Evolutionary conservation across 192 early-diverging fungal species (phyloP), one percentile per base, ranked within the genome.

Genomic region (Podila verticillata): DNA sequence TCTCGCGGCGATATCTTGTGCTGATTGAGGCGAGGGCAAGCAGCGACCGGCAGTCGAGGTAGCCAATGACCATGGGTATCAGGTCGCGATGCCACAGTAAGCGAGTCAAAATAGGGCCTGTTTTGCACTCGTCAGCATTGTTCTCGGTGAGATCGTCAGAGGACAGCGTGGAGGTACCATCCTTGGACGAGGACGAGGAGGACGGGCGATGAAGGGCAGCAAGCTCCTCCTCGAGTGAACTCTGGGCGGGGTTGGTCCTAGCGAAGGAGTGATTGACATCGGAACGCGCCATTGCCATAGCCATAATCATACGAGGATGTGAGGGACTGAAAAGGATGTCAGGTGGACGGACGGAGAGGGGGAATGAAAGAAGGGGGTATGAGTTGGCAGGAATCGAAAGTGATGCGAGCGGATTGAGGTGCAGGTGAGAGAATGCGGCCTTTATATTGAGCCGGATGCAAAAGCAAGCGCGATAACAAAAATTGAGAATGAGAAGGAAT

Each of bases 11-110:
- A 36, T 70, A 78, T 4, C 63, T 44, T 12, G 63, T 19, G 35
- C 48, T 70, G 68, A 70, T 66, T 19, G 63, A 48, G 29, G 63
- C 57, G 24, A 78, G 57, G 15, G 67, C 30, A 31, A 78, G 47
- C 28, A 78, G 48, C 22, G 74, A 78, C n/a, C 63, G 44, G 28
- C 63, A 65, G 47, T 78, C 74, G 34, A 78, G 74, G 48, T 66
- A 29, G 0, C 63, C 56, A 32, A 78, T 44, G 49, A 78, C 70
- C 31, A 70, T 66, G 24, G 67, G 74, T 63, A 77, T 70, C 30
- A 70, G 31, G 47, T 79, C 75, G 26, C 65, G 48, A 13, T 72
- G 44, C 5, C 54, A 47, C 1, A 79, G 59, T 47, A 79, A 65
- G n/a, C 69, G 63, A 12, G 65, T 30, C 5, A 79, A 54, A 48